Evolutionary conservation across 1,284 basidiomycete genomes (phyloP), one percentile per base, ranked within the genome.

Genomic region (Apiotrichum sp.): DNA sequence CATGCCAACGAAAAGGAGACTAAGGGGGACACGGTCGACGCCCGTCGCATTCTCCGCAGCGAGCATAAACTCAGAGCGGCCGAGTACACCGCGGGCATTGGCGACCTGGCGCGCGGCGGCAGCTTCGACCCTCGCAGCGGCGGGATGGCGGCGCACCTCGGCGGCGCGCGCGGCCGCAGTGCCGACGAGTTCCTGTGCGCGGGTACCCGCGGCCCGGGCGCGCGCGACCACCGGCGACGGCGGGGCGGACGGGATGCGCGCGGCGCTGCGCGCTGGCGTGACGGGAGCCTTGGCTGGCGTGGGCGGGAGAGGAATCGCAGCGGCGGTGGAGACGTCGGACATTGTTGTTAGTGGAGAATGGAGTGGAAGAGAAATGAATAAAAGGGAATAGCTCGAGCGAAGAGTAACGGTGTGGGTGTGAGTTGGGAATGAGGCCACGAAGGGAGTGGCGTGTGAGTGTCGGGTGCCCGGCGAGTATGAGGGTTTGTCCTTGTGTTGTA

Each of bases 11-110:
- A 59, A 63, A 3, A 65, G 66, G 16, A 59, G n/a, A n/a, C 71
- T 67, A 16, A 74, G 65, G 11, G 52, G 38, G 31, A 72, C 65
- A 5, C 70, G 61, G 53, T 74, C 72, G 33, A 74, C 57, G 13
- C 64, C 65, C 1, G 62, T 65, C 31, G 62, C 52, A 54, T 62
- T 63, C 65, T 71, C 72, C 13, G 65, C 56, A 22, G 62, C 51
- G 29, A 56, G 29, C 38, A 74, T 56, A 7, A 60, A 54, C 31
- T 59, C 58, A 50, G 57, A 65, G 47, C 63, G 57, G 34, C 69
- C 70, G 7, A 71, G 56, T 16, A 57, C 33, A 33, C 66, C 62
- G 38, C 72, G 61, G 38, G 67, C 55, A 5, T 55, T 59, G 13
- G 56, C 55, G 13, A 65, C 58, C 48, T 71, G 65, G 35, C 56